Evolutionary conservation across 176 grass and related monocot species (phyloP).

Genomic region (Carex scoparia): DNA sequence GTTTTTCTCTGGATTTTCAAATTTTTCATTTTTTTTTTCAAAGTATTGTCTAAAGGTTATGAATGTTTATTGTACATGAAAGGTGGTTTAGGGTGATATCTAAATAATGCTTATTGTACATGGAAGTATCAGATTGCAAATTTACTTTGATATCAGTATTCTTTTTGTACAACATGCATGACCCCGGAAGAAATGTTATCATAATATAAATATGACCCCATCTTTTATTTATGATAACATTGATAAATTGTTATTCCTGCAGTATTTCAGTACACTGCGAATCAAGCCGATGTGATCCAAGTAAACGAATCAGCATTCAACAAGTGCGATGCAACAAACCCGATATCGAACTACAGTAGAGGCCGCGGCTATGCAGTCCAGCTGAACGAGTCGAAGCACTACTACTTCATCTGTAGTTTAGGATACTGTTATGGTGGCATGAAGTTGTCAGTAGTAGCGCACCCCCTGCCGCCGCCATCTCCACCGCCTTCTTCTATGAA

Average conservation of each 20-base stretch:
- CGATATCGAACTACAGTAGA: constrained; percentile 43
- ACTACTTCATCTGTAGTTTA: constrained; percentile 83
- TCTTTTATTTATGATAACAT: background rate
- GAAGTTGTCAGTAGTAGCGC: constrained; percentile 50
- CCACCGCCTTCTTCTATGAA: background rate
- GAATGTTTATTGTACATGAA: background rate
- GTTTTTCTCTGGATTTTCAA: background rate
- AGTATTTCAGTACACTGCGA: constrained; percentile 55
- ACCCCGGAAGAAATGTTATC: no score
- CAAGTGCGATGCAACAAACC: constrained; percentile 37
- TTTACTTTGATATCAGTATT: no score
- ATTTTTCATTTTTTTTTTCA: background rate
- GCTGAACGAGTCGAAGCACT: constrained; percentile 40
- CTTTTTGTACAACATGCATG: no score
- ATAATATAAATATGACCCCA: no score
- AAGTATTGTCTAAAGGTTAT: background rate
- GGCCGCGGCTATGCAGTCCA: constrained; percentile 43
- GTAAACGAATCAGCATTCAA: constrained; percentile 50
- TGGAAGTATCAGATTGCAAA: background rate
- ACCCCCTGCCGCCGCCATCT: constrained; percentile 8
- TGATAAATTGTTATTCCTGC: background rate
- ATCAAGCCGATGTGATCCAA: constrained; percentile 60
- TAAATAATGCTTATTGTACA: background rate
- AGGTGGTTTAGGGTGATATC: background rate
- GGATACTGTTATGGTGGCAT: constrained; percentile 70